Percentiles rank a stretch among this genome's conserved stretches.
phyloP scores from a whole-genome alignment of 2,329 filamentous ascomycete species.

The Botrytis squamosa region DNA sequence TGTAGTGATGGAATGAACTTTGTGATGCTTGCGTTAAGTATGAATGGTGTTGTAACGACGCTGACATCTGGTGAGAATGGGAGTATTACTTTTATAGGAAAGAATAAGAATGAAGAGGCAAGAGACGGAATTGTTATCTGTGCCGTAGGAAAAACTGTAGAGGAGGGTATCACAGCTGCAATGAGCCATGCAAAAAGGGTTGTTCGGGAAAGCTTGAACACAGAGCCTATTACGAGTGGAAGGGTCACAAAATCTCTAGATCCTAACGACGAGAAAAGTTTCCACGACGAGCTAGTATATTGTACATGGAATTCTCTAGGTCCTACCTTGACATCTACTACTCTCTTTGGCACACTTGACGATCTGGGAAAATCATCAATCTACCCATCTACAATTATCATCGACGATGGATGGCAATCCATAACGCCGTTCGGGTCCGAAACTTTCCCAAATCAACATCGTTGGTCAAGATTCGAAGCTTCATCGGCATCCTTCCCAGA shows the following conservation, averaged over 20 bases:
- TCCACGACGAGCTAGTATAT: constrained; percentile 22
- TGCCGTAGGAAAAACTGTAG: constrained; percentile 20
- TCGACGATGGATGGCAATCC: constrained; percentile 29
- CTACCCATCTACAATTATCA: constrained; percentile 26
- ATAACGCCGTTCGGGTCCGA: constrained; percentile 17
- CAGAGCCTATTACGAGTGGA: not conserved
- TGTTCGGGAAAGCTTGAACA: not conserved
- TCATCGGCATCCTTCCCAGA: constrained; percentile 22
- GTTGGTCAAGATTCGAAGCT: constrained; percentile 25
- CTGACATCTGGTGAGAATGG: constrained; percentile 19
- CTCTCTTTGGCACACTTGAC: constrained; percentile 20
- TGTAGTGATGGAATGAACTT: constrained; percentile 22
- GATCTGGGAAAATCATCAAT: constrained; percentile 18
- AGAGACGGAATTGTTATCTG: constrained; percentile 13
- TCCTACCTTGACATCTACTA: constrained; percentile 19
- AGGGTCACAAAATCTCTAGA: no score
- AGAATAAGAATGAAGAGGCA: constrained; percentile 19
- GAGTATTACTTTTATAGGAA: constrained; percentile 12
- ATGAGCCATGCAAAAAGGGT: constrained; percentile 21
- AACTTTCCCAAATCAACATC: not conserved
- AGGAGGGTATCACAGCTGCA: constrained; percentile 20
- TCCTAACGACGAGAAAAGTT: not conserved
- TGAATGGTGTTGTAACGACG: constrained; percentile 19
- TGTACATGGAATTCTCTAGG: constrained; percentile 28
- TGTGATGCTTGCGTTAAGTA: constrained; percentile 24